phyloP scores from a whole-genome alignment of 306 rosid species.

The Malus sylvestris region DNA sequence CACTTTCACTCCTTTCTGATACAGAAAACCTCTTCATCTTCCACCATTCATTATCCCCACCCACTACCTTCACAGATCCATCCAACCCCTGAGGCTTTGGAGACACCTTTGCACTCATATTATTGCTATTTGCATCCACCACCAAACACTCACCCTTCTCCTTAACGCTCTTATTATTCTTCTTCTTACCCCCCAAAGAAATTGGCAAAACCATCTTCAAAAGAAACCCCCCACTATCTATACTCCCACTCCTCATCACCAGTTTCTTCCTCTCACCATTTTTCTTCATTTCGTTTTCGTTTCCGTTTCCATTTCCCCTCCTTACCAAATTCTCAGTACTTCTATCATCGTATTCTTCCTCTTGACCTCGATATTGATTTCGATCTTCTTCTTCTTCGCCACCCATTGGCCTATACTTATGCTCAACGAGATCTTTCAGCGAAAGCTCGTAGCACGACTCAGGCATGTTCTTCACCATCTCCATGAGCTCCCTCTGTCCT shows the following conservation, averaged over 20 bases:
- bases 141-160: slow-evolving; percentile 27
- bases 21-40: slow-evolving; percentile 43
- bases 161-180: background rate
- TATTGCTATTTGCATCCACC: background rate
- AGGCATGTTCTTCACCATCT: slow-evolving; percentile 83
- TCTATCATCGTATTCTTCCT: slow-evolving; percentile 7
- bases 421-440: slow-evolving; percentile 74
- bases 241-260: slow-evolving; percentile 25
- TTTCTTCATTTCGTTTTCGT: slow-evolving; percentile 4
- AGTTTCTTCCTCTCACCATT: slow-evolving; percentile 15
- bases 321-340: slow-evolving; percentile 10
- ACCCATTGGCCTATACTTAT: slow-evolving; percentile 11
- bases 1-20: slow-evolving; percentile 38
- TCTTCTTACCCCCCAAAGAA: slow-evolving; percentile 34
- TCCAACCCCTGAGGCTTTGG: slow-evolving; percentile 41
- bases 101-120: slow-evolving; percentile 39
- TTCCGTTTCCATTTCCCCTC: background rate
- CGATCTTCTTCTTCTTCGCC: background rate
- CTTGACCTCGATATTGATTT: background rate
- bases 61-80: slow-evolving; percentile 22
- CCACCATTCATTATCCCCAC: slow-evolving; percentile 71
- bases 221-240: slow-evolving; percentile 58
- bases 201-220: slow-evolving; percentile 66
- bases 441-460: slow-evolving; percentile 85
- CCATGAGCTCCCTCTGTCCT: slow-evolving; percentile 88